These are phyloP conservation scores for Ustilago tritici DNA, from an alignment of 1,284 basidiomycete species.

Conservation along the genomic window DNA sequence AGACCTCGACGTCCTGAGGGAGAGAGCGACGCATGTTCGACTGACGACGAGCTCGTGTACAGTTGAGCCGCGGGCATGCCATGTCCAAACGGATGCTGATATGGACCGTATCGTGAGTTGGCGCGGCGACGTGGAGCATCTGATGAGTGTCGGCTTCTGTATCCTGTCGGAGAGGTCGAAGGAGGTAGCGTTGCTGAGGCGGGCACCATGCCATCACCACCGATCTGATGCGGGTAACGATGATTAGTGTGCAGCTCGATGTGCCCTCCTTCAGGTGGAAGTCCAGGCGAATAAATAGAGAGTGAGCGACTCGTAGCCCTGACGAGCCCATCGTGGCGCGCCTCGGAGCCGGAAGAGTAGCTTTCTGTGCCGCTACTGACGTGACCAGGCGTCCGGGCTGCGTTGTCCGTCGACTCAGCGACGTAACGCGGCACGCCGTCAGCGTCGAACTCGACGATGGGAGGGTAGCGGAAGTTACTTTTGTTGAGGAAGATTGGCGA, in stretches of 20 bases:
- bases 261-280: constrained; percentile 17
- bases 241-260: constrained; percentile 24
- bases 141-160: constrained; percentile 27
- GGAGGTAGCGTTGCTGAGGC: constrained; percentile 22
- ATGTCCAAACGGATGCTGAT: constrained; percentile 20
- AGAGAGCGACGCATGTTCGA: constrained; percentile 21
- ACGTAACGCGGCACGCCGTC: constrained; percentile 81
- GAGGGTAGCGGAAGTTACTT: constrained; percentile 88
- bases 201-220: constrained; percentile 39
- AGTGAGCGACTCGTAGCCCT: constrained; percentile 31
- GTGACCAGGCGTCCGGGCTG: constrained; percentile 29
- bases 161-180: constrained; percentile 10
- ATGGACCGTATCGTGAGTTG: constrained; percentile 46
- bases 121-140: constrained; percentile 38
- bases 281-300: constrained; percentile 31
- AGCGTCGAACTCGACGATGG: constrained; percentile 83
- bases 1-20: constrained; percentile 25
- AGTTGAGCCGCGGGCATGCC: constrained; percentile 18
- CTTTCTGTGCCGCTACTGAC: constrained; percentile 48
- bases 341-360: constrained; percentile 41
- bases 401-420: constrained; percentile 68
- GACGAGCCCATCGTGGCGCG: constrained; percentile 23
- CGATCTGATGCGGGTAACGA: constrained; percentile 47
- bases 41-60: constrained; percentile 13
- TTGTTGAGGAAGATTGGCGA: constrained; percentile 89